Percentiles rank a stretch among this genome's conserved stretches.
These are phyloP conservation scores for Saccharomyces paradoxus DNA, from an alignment of 805 yeast genomes.

Conservation along the genomic window DNA sequence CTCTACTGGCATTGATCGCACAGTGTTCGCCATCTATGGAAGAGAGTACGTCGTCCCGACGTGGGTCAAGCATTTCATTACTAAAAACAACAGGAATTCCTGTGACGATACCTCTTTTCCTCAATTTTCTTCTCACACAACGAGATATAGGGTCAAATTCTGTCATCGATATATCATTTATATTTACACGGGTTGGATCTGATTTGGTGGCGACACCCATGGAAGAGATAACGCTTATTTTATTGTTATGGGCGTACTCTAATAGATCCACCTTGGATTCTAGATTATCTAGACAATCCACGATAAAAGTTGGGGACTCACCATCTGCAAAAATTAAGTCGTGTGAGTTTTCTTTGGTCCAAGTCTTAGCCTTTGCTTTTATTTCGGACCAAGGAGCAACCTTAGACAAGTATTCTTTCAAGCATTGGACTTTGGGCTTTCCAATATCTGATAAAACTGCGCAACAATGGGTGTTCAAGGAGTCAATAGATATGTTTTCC, in stretches of 20 bases:
- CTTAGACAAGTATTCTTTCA: slow-evolving; percentile 49
- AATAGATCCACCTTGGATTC: slow-evolving; percentile 84
- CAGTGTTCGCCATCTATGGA: slow-evolving; percentile 68
- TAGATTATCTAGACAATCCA: slow-evolving; percentile 88
- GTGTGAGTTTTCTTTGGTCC: slow-evolving; percentile 55
- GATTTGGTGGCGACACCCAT: slow-evolving; percentile 96
- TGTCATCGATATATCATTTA: slow-evolving; percentile 74
- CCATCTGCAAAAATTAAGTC: slow-evolving; percentile 40
- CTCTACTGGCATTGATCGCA: slow-evolving; percentile 70
- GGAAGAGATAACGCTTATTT: slow-evolving; percentile 64
- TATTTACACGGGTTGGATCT: slow-evolving; percentile 78
- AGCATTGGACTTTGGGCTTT: slow-evolving; percentile 68
- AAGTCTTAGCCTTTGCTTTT: slow-evolving; percentile 62
- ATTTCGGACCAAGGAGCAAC: slow-evolving; percentile 84
- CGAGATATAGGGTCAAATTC: slow-evolving; percentile 85
- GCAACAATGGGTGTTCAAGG: slow-evolving; percentile 82
- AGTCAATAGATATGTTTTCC: slow-evolving; percentile 82
- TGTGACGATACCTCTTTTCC: slow-evolving; percentile 58
- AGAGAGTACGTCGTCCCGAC: slow-evolving; percentile 75
- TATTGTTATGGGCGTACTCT: slow-evolving; percentile 51
- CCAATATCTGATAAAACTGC: slow-evolving; percentile 83
- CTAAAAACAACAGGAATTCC: slow-evolving; percentile 82
- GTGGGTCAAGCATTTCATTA: slow-evolving; percentile 87
- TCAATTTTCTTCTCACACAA: slow-evolving; percentile 68
- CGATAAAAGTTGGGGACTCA: slow-evolving; percentile 53